Evolutionary conservation across 2,329 filamentous ascomycete species (phyloP), one percentile per base, ranked within the genome.

Genomic region (Pseudopyrenochaeta lycopersici): DNA sequence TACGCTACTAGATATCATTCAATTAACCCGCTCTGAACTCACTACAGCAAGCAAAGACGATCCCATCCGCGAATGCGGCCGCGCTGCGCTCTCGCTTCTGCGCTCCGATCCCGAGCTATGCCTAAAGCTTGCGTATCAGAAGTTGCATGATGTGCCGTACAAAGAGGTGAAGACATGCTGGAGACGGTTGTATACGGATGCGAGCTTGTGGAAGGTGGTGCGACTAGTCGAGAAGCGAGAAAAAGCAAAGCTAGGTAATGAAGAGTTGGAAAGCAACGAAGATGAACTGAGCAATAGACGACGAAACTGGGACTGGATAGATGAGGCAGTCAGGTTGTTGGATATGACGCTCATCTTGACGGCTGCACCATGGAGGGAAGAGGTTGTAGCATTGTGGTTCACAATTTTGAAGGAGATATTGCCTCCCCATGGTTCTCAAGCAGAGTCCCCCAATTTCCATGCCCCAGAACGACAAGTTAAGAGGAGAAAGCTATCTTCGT

Each of bases 271-370:
- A 38, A 1, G 21, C 30, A 10, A 27, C 33, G 17, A 23, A 33
- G 38, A 70, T 59, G 7, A 21, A 66, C 23, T 5, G 61, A 51
- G 52, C 12, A 60, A 60, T 43, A 18, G 21, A 17, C 12, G 15
- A 48, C 2, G n/a, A 46, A 32, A 29, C 47, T 49, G 50, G 44
- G 32, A 40, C 29, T 85, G 81, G 75, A 69, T 92, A 3, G 81
- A 85, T 30, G 73, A 80, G 1, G 79, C 90, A 1, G 84, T 96
- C 30, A 81, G 82, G 47, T 77, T 82, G 1, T 81, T 98, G 1
- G 93, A 97, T 66, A 86, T 88, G 72, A 88, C 90, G 0, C 76
- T 96, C 39, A 91, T 96, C 40, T 84, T 92, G 48, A 85, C 90
- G 0, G 90, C 49, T 7, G 71, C 66, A 7, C 68, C 68, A 1